These are phyloP conservation scores for Discostella pseudostelligera DNA, from an alignment of 108 stramenopile genomes.

Conservation along the genomic window DNA sequence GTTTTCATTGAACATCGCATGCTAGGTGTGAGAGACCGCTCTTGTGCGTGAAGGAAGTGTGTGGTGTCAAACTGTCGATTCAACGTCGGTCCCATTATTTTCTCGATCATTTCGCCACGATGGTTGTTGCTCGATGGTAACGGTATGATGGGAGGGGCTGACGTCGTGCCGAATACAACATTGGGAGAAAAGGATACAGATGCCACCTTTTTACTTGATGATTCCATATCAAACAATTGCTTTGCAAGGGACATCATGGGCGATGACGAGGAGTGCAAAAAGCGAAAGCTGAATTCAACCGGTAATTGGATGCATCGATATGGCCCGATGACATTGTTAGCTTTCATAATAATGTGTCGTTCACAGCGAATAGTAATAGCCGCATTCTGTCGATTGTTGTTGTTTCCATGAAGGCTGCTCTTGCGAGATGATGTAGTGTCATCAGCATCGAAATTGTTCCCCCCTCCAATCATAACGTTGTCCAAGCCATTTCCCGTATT, in stretches of 20 bases:
- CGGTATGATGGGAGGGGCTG: conserved; percentile 31
- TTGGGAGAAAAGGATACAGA: conserved; percentile 20
- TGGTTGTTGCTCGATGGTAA: conserved; percentile 23
- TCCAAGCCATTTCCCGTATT: conserved; percentile 19
- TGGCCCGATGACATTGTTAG: conserved; percentile 63
- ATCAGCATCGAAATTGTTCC: neutral
- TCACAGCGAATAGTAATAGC: conserved; percentile 35
- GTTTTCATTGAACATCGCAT: conserved; percentile 46
- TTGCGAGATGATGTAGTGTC: neutral
- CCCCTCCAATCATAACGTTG: neutral
- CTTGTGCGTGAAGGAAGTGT: conserved; percentile 65
- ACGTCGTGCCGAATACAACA: conserved; percentile 24
- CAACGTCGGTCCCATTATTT: conserved; percentile 56
- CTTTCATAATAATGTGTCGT: conserved; percentile 59
- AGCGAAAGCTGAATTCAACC: conserved; percentile 59
- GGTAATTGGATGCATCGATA: conserved; percentile 46
- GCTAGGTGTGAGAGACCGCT: conserved; percentile 51
- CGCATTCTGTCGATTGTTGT: neutral
- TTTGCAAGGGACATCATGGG: conserved; percentile 51
- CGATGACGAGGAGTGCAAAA: conserved; percentile 71
- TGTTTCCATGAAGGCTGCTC: neutral
- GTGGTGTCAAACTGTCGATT: conserved; percentile 65
- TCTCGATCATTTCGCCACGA: conserved; percentile 40
- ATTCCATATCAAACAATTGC: conserved; percentile 48
- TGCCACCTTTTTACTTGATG: neutral